These are phyloP conservation scores for Apiospora koreana DNA, from an alignment of 2,329 filamentous ascomycete genomes.

Conservation along the genomic window DNA sequence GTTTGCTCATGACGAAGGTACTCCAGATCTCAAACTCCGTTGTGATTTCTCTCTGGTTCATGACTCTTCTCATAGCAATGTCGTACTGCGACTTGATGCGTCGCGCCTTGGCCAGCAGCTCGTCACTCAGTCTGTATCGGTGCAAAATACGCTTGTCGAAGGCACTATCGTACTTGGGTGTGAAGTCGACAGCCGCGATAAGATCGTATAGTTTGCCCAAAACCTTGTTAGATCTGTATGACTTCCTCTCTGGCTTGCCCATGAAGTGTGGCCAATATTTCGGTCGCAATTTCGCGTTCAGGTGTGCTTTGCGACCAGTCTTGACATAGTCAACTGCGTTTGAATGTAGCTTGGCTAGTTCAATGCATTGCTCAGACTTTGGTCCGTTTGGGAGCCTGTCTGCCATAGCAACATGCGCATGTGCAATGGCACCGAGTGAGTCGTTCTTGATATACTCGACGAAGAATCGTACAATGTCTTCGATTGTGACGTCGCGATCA, in stretches of 20 bases:
- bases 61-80: slow-evolving; percentile 70
- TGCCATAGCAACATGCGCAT: slow-evolving; percentile 76
- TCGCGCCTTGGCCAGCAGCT: slow-evolving; percentile 58
- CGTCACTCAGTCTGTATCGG: slow-evolving; percentile 56
- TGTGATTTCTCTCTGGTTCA: slow-evolving; percentile 79
- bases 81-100: slow-evolving; percentile 80
- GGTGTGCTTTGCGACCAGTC: slow-evolving; percentile 75
- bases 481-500: slow-evolving; percentile 64
- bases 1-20: slow-evolving; percentile 77
- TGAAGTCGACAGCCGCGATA: slow-evolving; percentile 67
- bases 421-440: slow-evolving; percentile 75
- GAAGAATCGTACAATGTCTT: slow-evolving; percentile 82
- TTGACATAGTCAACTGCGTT: slow-evolving; percentile 94
- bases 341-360: slow-evolving; percentile 80
- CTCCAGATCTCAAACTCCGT: slow-evolving; percentile 95
- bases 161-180: slow-evolving; percentile 66
- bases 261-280: slow-evolving; percentile 82
- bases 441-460: slow-evolving; percentile 93
- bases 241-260: slow-evolving; percentile 54
- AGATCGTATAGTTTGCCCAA: slow-evolving; percentile 83
- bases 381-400: slow-evolving; percentile 66
- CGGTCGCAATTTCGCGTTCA: slow-evolving; percentile 63
- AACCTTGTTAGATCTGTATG: slow-evolving; percentile 69
- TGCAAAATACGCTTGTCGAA: slow-evolving; percentile 78
- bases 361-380: slow-evolving; percentile 68